Evolutionary conservation across 164 flowering plant genomes (phyloP), one percentile per base, ranked within the genome.

Genomic region (Vitis riparia): DNA sequence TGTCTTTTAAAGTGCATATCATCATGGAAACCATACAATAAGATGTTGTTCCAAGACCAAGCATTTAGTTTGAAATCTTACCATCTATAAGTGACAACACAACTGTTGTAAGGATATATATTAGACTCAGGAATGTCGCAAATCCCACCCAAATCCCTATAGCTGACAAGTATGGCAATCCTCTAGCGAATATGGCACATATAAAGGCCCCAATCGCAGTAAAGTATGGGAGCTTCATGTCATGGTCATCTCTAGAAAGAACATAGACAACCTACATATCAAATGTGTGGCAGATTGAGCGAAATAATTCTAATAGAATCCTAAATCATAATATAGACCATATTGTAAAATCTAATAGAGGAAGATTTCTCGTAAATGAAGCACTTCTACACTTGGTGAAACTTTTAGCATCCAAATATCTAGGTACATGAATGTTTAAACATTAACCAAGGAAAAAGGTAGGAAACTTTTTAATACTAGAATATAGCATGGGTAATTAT

Each of bases 81-180:
- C 99, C 98, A 80, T 96, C 94, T 69, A 63, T 64, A 55, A 87
- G 73, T 12, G 97, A 80, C 52, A 89, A 77, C 11, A 75, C 83
- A 47, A 88, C 62, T 59, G 87, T 91, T 52, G 81, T 62, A 29
- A 83, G 63, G 23, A 93, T 89, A 70, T 90, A 93, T 6, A 89
- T 74, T 12, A 93, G 72, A 72, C 91, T 87, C 71, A 91, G 69
- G 69, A 87, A n/a, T 17, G 98, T 88, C 15, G 98, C 91, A 71
- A 93, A 69, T 55, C 84, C 91, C 11, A 96, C 19, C 55, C 55
- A 51, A 51, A 51, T 14, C 15, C 15, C 15, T 51, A 11, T 0
- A 51, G 15, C 0, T 51, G 55, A 5, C 55, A 51, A 51, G 3
- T 51, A 8, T 51, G 55, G 15, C 0, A 51, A 3, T 11, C 55